Base-by-base conservation (phyloP, 768 basidiomycete species). In the Lactifluus piperatus region DNA sequence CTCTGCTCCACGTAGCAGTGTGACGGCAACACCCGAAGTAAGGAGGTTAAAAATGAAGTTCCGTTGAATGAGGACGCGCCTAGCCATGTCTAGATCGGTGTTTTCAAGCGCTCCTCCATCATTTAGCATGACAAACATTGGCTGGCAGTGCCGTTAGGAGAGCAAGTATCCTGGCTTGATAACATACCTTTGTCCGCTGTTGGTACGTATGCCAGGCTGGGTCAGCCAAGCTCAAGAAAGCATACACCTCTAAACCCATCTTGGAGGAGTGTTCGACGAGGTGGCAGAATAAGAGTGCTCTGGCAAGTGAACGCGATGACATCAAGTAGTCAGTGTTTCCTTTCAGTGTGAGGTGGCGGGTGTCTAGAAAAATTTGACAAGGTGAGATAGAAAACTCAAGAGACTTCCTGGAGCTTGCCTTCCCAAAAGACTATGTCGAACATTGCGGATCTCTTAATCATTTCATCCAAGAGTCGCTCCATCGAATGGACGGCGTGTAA, bases 351-450 rank as follows among this genome's bases (percentile, higher is more conserved):
- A 72, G 52, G 65, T 81, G 77, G 11, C 75, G 72, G 34, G 68
- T 76, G 27, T 72, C 84, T 86, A 54, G 13, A 14, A 22, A 37
- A 27, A 32, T n/a, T 22, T 20, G 50, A 44, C 13, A 4, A 20
- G 5, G 24, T 30, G 45, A 24, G 26, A 5, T 9, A 43, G 20
- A 24, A 56, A 22, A 41, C 44, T 22, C 9, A 58, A 57, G 45
- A 18, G 1, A 49, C 22, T 32, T 5, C 8, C 11, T 37, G 26
- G 6, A 14, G 65, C 69, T 39, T 56, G 81, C 86, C 74, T 57
- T 80, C 69, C 74, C 79, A 88, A 67, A 88, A 88, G 4, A 81
- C 79, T 30, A 88, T 71, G 34, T 86, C 82, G 54, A 86, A 85
- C 32, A 76, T 74, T 0, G 80, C 79, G 5, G 73, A 74, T 14